These are phyloP conservation scores for Cyanidioschyzon merolae DNA, from an alignment of 23 red algal genomes.

Conservation along the genomic window DNA sequence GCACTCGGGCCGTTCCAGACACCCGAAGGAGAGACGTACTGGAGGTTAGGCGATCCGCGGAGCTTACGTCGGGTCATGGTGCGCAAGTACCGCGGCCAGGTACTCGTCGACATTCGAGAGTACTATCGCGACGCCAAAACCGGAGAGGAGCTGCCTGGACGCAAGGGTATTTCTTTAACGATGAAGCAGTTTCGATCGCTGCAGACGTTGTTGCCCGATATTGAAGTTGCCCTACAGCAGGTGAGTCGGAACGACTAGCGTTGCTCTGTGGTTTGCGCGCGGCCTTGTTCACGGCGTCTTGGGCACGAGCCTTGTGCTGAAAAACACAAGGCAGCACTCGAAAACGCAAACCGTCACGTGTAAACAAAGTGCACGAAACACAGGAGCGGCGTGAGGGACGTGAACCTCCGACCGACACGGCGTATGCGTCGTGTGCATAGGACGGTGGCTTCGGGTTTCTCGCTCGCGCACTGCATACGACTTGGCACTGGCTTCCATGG, in stretches of 20 bases:
- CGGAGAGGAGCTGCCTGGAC: not conserved
- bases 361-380: too few species aligned
- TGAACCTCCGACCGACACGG: too few species aligned
- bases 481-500: too few species aligned
- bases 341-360: too few species aligned
- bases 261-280: too few species aligned
- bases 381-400: too few species aligned
- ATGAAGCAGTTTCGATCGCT: conserved; percentile 6
- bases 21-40: not conserved
- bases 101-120: not conserved
- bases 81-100: conserved; percentile 1
- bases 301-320: too few species aligned
- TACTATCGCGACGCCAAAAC: not conserved
- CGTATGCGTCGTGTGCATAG: too few species aligned
- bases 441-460: too few species aligned
- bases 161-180: conserved; percentile 10
- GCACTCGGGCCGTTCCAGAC: not conserved
- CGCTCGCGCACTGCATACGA: too few species aligned
- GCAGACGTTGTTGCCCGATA: not conserved
- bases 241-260: not conserved
- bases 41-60: not conserved
- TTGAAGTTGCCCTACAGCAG: not conserved
- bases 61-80: conserved; percentile 9
- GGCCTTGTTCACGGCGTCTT: too few species aligned
- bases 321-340: too few species aligned